These are phyloP conservation scores for Phoma herbarum DNA, from an alignment of 2,329 filamentous ascomycete genomes.

Conservation along the genomic window DNA sequence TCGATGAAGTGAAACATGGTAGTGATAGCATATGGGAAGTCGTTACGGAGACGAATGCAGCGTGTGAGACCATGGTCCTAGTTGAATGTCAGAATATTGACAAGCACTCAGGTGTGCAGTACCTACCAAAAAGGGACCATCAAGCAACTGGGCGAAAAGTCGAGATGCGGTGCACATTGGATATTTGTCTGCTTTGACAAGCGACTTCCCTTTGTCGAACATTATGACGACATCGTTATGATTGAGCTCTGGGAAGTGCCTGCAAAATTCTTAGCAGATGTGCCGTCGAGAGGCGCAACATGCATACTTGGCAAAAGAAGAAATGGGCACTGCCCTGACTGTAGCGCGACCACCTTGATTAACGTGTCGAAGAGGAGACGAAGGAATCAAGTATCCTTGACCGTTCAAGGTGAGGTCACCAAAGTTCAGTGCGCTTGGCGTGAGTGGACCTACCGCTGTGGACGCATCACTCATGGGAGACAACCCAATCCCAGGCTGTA, in stretches of 20 bases:
- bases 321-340: conserved; percentile 12
- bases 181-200: conserved; percentile 28
- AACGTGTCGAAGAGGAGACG: neutral
- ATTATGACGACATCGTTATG: conserved; percentile 27
- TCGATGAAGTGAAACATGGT: conserved; percentile 34
- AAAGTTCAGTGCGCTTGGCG: conserved; percentile 26
- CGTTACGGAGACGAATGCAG: conserved; percentile 31
- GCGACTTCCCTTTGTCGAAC: conserved; percentile 30
- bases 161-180: conserved; percentile 26
- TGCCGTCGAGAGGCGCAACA: neutral
- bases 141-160: conserved; percentile 27
- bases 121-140: conserved; percentile 23
- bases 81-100: neutral
- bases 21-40: conserved; percentile 32
- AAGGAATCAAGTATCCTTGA: conserved; percentile 1
- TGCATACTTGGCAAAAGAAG: conserved; percentile 22
- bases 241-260: conserved; percentile 19
- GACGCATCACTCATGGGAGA: conserved; percentile 3
- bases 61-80: conserved; percentile 1
- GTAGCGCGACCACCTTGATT: conserved; percentile 15
- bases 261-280: conserved; percentile 12
- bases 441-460: conserved; percentile 1
- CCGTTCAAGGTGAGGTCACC: conserved; percentile 24
- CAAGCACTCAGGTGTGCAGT: too few species aligned
- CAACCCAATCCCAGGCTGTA: neutral